Conservation (phyloP, 2,329 filamentous ascomycete species). For the Trichophyton mentagrophytes region DNA sequence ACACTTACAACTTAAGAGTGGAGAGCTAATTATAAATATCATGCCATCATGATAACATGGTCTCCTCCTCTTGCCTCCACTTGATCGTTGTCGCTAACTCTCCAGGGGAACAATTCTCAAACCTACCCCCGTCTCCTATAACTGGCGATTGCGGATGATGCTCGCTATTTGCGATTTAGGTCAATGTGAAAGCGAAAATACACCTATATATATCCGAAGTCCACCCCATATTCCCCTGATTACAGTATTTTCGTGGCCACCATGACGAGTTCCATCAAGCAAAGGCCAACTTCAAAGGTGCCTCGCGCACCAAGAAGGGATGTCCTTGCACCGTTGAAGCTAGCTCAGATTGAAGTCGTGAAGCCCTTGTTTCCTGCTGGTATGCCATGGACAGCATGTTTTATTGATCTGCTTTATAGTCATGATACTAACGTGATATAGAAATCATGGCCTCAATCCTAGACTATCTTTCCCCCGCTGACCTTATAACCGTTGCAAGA, state of each 20-base stretch:
- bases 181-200: not conserved
- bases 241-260: not conserved
- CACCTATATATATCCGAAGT: not conserved
- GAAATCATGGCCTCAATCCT: conserved; percentile 82
- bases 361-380: conserved; percentile 73
- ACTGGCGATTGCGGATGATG: not conserved
- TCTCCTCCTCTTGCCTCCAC: not conserved
- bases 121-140: not conserved
- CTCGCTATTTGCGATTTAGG: not conserved
- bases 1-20: too few species aligned
- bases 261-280: conserved; percentile 4
- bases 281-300: conserved; percentile 17
- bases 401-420: not conserved
- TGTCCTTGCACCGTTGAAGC: conserved; percentile 64
- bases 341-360: conserved; percentile 64
- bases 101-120: not conserved
- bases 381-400: conserved; percentile 29
- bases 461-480: conserved; percentile 73
- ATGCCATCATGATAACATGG: not conserved
- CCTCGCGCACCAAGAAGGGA: conserved; percentile 32
- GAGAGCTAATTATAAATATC: not conserved
- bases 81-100: not conserved
- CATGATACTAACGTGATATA: conserved; percentile 24
- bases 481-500: conserved; percentile 74
- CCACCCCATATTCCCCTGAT: not conserved